These are phyloP conservation scores for Obba rivulosa DNA, from an alignment of 768 basidiomycete genomes.

Conservation along the genomic window DNA sequence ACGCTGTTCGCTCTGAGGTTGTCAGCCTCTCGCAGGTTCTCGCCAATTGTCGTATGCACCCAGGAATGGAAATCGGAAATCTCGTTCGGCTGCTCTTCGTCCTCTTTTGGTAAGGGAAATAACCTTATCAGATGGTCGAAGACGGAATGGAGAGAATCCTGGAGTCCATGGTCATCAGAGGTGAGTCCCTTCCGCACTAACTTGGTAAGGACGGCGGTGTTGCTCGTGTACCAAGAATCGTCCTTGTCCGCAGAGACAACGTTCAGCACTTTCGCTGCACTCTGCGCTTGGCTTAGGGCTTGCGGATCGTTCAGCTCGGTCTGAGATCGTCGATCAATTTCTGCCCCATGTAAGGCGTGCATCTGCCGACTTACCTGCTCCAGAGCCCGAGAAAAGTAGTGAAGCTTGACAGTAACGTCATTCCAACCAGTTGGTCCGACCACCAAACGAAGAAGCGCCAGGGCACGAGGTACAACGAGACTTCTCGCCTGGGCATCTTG, in stretches of 20 bases:
- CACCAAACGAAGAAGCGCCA: slow-evolving; percentile 68
- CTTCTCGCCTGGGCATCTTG: slow-evolving; percentile 44
- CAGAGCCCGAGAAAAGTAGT: slow-evolving; percentile 82
- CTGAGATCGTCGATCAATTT: slow-evolving; percentile 30
- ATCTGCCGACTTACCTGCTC: slow-evolving; percentile 54
- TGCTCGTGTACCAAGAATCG: slow-evolving; percentile 73
- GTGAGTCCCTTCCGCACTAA: slow-evolving; percentile 84
- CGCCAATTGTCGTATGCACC: slow-evolving; percentile 67
- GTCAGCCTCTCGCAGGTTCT: slow-evolving; percentile 68
- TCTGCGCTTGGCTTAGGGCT: slow-evolving; percentile 62
- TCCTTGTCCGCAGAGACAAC: slow-evolving; percentile 80
- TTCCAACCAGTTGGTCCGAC: slow-evolving; percentile 82
- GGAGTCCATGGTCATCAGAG: slow-evolving; percentile 72
- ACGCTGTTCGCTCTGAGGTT: slow-evolving; percentile 6
- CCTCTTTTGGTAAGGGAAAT: slow-evolving; percentile 74
- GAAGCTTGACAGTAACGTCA: slow-evolving; percentile 87
- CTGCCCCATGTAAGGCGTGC: background rate
- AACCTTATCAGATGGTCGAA: slow-evolving; percentile 75
- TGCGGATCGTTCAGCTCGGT: slow-evolving; percentile 65
- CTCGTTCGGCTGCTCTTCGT: slow-evolving; percentile 62
- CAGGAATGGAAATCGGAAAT: slow-evolving; percentile 75
- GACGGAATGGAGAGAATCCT: slow-evolving; percentile 77
- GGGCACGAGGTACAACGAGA: slow-evolving; percentile 55
- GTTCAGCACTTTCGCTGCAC: slow-evolving; percentile 84
- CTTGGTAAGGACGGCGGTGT: slow-evolving; percentile 69